These are phyloP conservation scores for Cyamopsis tetragonoloba DNA, from an alignment of 306 rosid genomes.

Conservation along the genomic window DNA sequence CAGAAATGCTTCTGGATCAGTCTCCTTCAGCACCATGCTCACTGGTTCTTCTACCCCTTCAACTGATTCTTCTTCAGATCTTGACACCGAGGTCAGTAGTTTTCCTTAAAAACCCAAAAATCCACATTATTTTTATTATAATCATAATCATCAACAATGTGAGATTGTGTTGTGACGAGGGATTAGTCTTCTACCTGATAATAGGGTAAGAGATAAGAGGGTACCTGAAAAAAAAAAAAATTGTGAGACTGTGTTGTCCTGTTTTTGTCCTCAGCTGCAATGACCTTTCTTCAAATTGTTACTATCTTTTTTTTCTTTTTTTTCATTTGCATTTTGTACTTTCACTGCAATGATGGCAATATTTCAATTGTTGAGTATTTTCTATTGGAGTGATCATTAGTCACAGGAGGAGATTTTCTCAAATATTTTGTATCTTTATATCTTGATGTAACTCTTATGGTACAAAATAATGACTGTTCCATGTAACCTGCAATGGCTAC, in stretches of 20 bases:
- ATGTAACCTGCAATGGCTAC: constrained; percentile 20
- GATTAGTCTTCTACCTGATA: too few species aligned
- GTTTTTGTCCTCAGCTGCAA: constrained; percentile 10
- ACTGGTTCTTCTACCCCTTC: constrained; percentile 45
- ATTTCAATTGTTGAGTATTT: neutral
- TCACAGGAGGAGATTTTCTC: constrained; percentile 5
- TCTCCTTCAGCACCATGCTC: constrained; percentile 60
- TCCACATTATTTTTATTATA: neutral
- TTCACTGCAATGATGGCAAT: neutral
- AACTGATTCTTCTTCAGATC: constrained; percentile 50
- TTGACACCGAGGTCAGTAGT: constrained; percentile 50
- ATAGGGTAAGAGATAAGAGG: too few species aligned
- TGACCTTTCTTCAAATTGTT: constrained; percentile 2
- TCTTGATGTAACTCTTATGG: neutral
- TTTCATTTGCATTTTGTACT: neutral
- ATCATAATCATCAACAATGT: neutral
- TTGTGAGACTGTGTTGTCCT: neutral
- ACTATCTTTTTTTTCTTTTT: neutral
- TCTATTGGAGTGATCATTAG: neutral
- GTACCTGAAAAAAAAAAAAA: too few species aligned
- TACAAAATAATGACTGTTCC: constrained; percentile 6
- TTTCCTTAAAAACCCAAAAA: neutral
- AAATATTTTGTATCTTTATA: neutral
- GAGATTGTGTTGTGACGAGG: neutral
- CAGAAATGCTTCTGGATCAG: constrained; percentile 46